Conservation (phyloP, 176 grass and related monocot species). For the Ananas comosus region DNA sequence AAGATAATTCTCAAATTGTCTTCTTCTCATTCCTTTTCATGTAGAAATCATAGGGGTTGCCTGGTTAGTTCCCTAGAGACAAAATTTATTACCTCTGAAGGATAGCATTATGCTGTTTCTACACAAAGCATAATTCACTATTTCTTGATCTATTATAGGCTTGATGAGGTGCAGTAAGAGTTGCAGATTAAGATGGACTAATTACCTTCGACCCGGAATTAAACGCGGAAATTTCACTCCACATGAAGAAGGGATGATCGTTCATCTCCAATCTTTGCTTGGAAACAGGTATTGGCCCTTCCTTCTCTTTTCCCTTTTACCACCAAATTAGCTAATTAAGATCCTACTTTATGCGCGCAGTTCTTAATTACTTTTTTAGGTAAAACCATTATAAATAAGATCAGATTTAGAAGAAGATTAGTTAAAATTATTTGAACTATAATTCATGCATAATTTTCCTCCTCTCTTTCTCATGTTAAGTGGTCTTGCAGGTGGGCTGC, state of each 20-base stretch:
- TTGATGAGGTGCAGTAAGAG: conserved; percentile 89
- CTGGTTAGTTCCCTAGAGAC: background rate
- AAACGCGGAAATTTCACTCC: conserved; percentile 68
- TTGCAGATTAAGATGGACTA: conserved; percentile 85
- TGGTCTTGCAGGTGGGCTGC: conserved; percentile 46
- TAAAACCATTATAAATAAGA: background rate
- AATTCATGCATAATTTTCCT: background rate
- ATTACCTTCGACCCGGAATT: conserved; percentile 79
- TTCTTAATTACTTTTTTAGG: too few relatives aligned
- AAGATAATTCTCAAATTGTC: too few relatives aligned
- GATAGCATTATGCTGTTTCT: background rate
- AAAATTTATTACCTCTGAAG: background rate
- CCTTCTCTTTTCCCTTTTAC: too few relatives aligned
- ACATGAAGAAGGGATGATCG: conserved; percentile 65
- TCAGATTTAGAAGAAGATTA: background rate
- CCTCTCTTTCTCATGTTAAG: background rate
- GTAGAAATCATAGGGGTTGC: background rate
- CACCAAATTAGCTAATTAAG: too few relatives aligned
- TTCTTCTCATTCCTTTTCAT: too few relatives aligned
- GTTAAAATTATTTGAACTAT: background rate
- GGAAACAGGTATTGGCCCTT: conserved; percentile 53
- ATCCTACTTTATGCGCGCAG: too few relatives aligned
- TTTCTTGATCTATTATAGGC: conserved; percentile 13
- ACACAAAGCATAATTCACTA: background rate
- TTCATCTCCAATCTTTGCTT: conserved; percentile 73